Evolutionary conservation across 495 filamentous ascomycete genomes (phyloP).

Genomic region (Neurospora cerealis): DNA sequence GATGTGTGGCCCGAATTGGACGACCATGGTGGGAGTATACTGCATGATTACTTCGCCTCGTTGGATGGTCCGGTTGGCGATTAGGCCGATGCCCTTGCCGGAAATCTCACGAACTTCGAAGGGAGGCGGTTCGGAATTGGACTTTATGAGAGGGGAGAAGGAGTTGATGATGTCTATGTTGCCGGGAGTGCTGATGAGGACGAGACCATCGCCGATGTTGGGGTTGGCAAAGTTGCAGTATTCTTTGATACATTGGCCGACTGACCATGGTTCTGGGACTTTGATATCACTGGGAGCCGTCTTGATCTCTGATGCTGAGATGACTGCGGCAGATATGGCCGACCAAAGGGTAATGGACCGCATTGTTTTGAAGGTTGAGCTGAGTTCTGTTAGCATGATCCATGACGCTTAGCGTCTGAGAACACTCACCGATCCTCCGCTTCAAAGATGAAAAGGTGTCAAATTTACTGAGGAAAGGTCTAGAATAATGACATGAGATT

Average conservation of each 20-base stretch:
- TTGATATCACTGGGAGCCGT: neutral
- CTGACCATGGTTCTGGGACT: constrained; percentile 18
- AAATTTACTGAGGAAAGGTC: neutral
- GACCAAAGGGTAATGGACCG: neutral
- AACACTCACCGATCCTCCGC: neutral
- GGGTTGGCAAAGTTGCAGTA: constrained; percentile 27
- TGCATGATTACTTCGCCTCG: constrained; percentile 30
- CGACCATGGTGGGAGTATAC: constrained; percentile 20
- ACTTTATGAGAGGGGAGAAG: constrained; percentile 1
- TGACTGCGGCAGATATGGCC: neutral
- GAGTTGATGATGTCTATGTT: constrained; percentile 15
- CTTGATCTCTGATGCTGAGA: neutral
- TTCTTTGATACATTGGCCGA: constrained; percentile 24
- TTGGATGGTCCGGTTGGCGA: constrained; percentile 28
- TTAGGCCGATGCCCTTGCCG: constrained; percentile 30
- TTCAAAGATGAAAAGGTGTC: neutral
- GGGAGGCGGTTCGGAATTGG: constrained; percentile 3
- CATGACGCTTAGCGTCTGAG: neutral
- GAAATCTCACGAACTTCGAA: constrained; percentile 22
- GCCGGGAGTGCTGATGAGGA: constrained; percentile 21
- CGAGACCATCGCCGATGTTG: constrained; percentile 18
- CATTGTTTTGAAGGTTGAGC: neutral
- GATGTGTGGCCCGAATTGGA: constrained; percentile 19
- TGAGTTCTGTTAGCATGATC: neutral
- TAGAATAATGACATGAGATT: neutral